phyloP scores from a whole-genome alignment of 495 filamentous ascomycete genomes.

The Neurospora discreta region DNA sequence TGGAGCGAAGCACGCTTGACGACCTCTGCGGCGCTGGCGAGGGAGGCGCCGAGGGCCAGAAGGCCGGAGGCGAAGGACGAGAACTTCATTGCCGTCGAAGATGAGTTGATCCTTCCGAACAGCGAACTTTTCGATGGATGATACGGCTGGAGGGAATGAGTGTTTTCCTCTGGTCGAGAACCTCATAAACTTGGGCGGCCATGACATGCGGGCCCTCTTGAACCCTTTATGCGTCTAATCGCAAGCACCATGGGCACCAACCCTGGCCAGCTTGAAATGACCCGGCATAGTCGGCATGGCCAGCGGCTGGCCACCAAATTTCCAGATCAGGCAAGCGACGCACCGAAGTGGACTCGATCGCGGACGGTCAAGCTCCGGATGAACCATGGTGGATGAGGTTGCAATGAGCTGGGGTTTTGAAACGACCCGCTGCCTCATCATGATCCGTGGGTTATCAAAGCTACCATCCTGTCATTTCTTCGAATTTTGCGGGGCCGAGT shows the following conservation, averaged over 20 bases:
- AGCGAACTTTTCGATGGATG: not conserved
- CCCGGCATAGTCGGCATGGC: too few relatives aligned
- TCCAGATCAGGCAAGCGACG: not conserved
- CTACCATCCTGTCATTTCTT: not conserved
- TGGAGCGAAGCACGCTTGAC: conserved; percentile 23
- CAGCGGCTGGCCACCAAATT: not conserved
- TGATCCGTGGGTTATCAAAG: not conserved
- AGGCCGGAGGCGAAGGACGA: conserved; percentile 16
- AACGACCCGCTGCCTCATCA: not conserved
- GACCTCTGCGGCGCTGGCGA: conserved; percentile 7
- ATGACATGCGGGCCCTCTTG: not conserved
- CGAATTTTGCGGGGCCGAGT: not conserved
- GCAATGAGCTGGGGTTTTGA: not conserved
- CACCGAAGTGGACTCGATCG: not conserved
- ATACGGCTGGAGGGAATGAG: not conserved
- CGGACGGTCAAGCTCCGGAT: conserved; percentile 13
- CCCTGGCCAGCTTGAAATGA: not conserved
- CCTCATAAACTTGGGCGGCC: not conserved
- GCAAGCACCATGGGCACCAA: not conserved
- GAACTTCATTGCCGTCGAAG: conserved; percentile 18
- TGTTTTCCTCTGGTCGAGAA: not conserved
- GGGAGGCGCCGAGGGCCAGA: conserved; percentile 12
- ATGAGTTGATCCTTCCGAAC: not conserved
- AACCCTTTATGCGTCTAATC: not conserved
- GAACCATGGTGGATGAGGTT: conserved; percentile 1